Evolutionary conservation across 169 alveolate genomes (phyloP), one percentile per base, ranked within the genome.

Genomic region (Theileria parva): DNA sequence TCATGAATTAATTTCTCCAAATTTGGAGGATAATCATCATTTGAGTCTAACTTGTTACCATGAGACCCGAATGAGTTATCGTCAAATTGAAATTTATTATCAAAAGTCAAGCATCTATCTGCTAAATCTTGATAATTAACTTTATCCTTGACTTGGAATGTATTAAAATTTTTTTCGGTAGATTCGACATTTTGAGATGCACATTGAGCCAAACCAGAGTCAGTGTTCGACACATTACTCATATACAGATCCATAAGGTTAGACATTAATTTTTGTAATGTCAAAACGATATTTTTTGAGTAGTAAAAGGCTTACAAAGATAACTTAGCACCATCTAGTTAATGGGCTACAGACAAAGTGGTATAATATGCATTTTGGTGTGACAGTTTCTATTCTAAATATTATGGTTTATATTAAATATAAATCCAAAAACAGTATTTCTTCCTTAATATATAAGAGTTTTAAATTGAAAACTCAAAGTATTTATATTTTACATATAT

Each of bases 131-230:
- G 53, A 44, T 44, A 44, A 8, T 44, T 44, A 8, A 27, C 39
- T 21, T 30, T 30, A 15, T 63, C 51, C 2, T 32, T 17, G 6
- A 1, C 23, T 23, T 2, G 28, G 2, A 27, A 63, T 21, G 71
- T 2, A 21, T 63, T 63, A 28, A 39, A 28, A 5, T 63, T 15
- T n/a, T 63, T 63, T 63, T 63, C 48, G 50, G 8, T 21, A 63
- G 71, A n/a, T 21, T 19, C 21, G 23, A 28, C 50, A 25, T 27
- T 63, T 63, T 63, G 44, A n/a, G 71, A 30, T 63, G 71, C 71
- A 63, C 71, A 15, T 21, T 63, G 71, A 32, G 44, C 39, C 71
- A 63, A 21, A 63, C 23, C 71, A 63, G 71, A 63, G 39, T 63
- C 71, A 30, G 32, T 21, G 51, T 63, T 63, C 51, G 71, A 63